These are phyloP conservation scores for Lepidium africanum DNA, from an alignment of 345 rosid genomes.

Conservation along the genomic window DNA sequence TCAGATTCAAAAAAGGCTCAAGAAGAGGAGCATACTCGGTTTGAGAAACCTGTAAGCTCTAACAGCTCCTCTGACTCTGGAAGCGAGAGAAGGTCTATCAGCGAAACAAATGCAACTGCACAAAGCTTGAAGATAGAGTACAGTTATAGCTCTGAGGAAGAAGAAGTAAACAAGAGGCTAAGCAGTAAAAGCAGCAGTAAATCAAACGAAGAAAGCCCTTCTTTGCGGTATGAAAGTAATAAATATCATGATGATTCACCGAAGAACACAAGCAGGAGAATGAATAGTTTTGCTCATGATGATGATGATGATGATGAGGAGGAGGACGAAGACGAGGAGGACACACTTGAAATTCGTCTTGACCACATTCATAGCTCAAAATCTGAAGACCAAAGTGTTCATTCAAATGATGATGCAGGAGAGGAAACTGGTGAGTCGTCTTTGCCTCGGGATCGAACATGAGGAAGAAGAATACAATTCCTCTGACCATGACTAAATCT, in stretches of 20 bases:
- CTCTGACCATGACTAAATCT: conserved; percentile 12
- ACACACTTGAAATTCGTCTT: conserved; percentile 11
- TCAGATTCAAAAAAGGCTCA: conserved; percentile 7
- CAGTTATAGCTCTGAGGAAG: conserved; percentile 28
- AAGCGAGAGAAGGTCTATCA: neutral
- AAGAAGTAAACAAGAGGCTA: conserved; percentile 7
- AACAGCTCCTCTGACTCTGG: conserved; percentile 18
- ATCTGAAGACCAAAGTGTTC: conserved; percentile 6
- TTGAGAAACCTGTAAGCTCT: conserved; percentile 7
- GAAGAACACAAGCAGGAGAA: conserved; percentile 3
- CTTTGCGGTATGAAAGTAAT: neutral
- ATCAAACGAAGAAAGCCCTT: conserved; percentile 9
- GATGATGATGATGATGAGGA: neutral
- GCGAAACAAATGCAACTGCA: conserved; percentile 18
- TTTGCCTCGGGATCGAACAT: neutral
- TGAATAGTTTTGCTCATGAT: conserved; percentile 7
- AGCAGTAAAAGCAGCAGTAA: conserved; percentile 17
- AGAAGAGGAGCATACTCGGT: conserved; percentile 4
- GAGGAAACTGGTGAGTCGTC: conserved; percentile 2
- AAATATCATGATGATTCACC: conserved; percentile 8
- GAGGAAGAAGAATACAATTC: conserved; percentile 14
- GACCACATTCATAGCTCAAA: conserved; percentile 22
- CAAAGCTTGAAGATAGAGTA: conserved; percentile 25
- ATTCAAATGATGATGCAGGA: conserved; percentile 16
- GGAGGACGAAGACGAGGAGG: neutral